A percentile compares a stretch with the other conserved stretches of the same genome.
Evolutionary conservation across 2,329 filamentous ascomycete species (phyloP).

Genomic region (Colletotrichum graminicola): DNA sequence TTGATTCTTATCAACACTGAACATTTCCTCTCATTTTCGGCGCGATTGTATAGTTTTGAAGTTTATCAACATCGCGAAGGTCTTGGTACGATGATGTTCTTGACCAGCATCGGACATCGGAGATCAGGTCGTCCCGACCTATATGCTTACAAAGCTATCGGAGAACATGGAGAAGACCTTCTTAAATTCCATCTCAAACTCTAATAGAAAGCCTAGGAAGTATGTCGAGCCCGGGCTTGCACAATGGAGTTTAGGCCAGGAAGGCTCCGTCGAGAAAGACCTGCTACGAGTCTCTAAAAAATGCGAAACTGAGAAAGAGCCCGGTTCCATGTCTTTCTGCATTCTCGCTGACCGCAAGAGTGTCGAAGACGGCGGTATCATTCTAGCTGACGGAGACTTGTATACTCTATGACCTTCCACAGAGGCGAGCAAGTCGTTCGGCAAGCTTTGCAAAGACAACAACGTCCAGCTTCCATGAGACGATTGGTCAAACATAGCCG

Average conservation of each 20-base stretch:
- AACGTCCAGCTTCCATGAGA: not conserved
- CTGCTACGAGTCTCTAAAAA: not conserved
- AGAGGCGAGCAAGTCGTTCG: not conserved
- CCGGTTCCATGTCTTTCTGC: not conserved
- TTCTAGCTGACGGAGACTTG: not conserved
- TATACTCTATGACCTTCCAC: not conserved
- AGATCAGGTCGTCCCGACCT: not conserved
- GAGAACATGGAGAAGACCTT: not conserved
- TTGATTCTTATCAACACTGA: not conserved
- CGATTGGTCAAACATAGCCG: not conserved
- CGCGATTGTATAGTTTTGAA: not conserved
- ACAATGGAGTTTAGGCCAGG: not conserved
- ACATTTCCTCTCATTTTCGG: not conserved
- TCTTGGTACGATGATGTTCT: not conserved
- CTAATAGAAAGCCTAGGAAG: not conserved
- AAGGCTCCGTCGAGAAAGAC: not conserved
- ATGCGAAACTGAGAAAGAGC: accelerated
- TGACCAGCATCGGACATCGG: too few relatives aligned
- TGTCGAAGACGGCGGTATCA: constrained; percentile 4
- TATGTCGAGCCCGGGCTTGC: not conserved
- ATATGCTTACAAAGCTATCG: not conserved
- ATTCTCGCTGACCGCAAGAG: constrained; percentile 8
- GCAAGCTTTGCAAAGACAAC: not conserved
- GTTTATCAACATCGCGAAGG: not conserved
- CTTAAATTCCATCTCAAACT: not conserved